Evolutionary conservation across 2,329 filamentous ascomycete genomes (phyloP).

Genomic region (Ophiostoma ulmi): DNA sequence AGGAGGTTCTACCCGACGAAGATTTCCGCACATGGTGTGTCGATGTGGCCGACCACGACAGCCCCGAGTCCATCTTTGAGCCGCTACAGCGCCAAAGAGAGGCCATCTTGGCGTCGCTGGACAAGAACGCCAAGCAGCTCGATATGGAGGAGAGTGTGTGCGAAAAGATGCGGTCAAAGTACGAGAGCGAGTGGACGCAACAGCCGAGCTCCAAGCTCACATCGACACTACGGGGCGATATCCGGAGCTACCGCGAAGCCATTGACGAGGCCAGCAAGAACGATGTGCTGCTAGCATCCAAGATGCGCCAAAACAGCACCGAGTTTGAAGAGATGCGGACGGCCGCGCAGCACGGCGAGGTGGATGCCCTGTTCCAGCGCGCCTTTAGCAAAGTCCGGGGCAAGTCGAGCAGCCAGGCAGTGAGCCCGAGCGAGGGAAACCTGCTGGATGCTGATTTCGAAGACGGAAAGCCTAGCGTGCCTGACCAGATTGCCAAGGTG

Average conservation of each 20-base stretch:
- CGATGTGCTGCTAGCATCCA: conserved; percentile 75
- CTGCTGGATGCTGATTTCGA: conserved; percentile 89
- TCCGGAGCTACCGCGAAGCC: conserved; percentile 81
- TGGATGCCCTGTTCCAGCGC: conserved; percentile 81
- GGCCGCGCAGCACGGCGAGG: conserved; percentile 79
- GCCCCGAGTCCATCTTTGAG: conserved; percentile 74
- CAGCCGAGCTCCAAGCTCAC: conserved; percentile 90
- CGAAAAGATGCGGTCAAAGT: conserved; percentile 98
- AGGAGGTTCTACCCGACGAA: conserved; percentile 79
- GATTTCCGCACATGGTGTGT: conserved; percentile 94
- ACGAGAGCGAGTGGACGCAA: conserved; percentile 92
- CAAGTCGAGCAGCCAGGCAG: conserved; percentile 55
- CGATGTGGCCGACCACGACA: conserved; percentile 80
- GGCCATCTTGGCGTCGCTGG: conserved; percentile 64
- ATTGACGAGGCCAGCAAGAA: conserved; percentile 84
- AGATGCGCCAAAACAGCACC: conserved; percentile 75
- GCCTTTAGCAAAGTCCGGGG: conserved; percentile 74
- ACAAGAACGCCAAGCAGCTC: conserved; percentile 77
- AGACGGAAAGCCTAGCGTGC: conserved; percentile 71
- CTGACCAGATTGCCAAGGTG: conserved; percentile 82
- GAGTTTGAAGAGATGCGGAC: conserved; percentile 95
- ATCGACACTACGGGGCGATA: conserved; percentile 77
- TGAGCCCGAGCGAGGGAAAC: conserved; percentile 66
- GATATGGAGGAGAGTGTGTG: conserved; percentile 98
- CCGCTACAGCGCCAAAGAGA: conserved; percentile 72